Base-by-base conservation (phyloP, 148 eudicot species). In the Fagopyrum homotropicum region DNA sequence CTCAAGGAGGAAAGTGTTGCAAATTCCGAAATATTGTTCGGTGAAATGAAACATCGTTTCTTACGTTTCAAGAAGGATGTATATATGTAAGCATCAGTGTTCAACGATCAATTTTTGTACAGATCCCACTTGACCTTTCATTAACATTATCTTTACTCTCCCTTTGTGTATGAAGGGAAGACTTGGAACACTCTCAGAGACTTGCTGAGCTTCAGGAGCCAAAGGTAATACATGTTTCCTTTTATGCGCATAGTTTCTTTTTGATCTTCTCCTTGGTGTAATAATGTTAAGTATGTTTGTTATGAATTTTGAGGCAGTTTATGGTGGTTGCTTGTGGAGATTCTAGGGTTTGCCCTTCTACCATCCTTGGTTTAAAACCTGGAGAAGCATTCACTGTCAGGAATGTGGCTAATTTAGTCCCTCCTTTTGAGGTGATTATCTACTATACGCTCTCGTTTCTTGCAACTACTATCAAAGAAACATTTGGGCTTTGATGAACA, bases 251-350 rank as follows among this genome's bases (percentile, higher is more conserved):
- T 19, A 45, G 64, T 72, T 49, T 10, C 29, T 72, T 72, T 7
- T 12, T 72, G 43, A 35, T 22, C 30, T 29, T 76, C 9, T 63
- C 19, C 43, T 22, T 46, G 50, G n/a, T 45, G 16, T 30, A 47
- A 35, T 1, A 35, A 35, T 35, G 40, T 35, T 35, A 59, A 69
- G 55, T 35, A 74, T 57, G 74, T 47, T 73, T 45, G 74, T 73
- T 73, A 80, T 87, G 46, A 50, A 79, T 82, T 79, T 48, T 50
- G 76, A 75, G 72, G 81, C 93, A 92, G 99, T 92, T 96, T 79
- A 79, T 88, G 84, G 92, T 96, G 79, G 86, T 96, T 82, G 92
- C 99, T 81, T 96, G 99, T 84, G 99, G 91, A 81, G 98, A 95
- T 82, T 95, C 98, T 61, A 84, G 98, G 76, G 97, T 95, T 47